phyloP scores from a whole-genome alignment of 345 rosid genomes.

The Pugionium cornutum region DNA sequence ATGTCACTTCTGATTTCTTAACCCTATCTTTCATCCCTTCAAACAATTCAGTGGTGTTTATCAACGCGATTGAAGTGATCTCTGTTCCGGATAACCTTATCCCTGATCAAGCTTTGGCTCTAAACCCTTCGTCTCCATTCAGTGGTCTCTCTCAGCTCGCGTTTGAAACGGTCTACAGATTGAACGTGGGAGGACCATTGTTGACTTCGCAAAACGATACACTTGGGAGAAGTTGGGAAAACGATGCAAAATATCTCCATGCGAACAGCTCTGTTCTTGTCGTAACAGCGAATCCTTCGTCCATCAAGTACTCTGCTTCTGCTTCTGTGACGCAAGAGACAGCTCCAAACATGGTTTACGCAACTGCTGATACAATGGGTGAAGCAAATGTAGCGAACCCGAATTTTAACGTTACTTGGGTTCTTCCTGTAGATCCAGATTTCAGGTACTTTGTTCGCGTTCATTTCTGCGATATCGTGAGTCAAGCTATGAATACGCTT shows the following conservation, averaged over 20 bases:
- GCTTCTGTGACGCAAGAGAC: constrained; percentile 52
- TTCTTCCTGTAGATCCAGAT: constrained; percentile 59
- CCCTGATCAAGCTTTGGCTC: constrained; percentile 71
- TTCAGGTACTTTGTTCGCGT: constrained; percentile 83
- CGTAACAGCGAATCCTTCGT: constrained; percentile 66
- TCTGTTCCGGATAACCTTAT: constrained; percentile 76
- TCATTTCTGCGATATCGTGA: constrained; percentile 86
- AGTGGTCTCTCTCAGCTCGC: constrained; percentile 72
- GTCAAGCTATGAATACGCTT: constrained; percentile 68
- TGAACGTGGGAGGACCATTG: constrained; percentile 93
- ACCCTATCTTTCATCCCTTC: constrained; percentile 69
- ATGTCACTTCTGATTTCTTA: constrained; percentile 65
- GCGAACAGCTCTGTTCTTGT: constrained; percentile 80
- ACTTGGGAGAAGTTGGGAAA: constrained; percentile 88
- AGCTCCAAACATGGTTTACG: constrained; percentile 92
- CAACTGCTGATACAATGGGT: constrained; percentile 87
- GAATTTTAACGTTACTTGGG: constrained; percentile 94
- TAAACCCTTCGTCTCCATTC: constrained; percentile 60
- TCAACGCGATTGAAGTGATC: constrained; percentile 91
- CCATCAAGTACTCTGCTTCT: constrained; percentile 53
- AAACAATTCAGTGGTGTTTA: constrained; percentile 74
- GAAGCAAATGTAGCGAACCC: constrained; percentile 65
- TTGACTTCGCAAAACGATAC: constrained; percentile 87
- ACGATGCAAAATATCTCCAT: constrained; percentile 74
- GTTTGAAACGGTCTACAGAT: constrained; percentile 80